These are phyloP conservation scores for Theileria orientalis DNA, from an alignment of 169 alveolate genomes.

Conservation along the genomic window DNA sequence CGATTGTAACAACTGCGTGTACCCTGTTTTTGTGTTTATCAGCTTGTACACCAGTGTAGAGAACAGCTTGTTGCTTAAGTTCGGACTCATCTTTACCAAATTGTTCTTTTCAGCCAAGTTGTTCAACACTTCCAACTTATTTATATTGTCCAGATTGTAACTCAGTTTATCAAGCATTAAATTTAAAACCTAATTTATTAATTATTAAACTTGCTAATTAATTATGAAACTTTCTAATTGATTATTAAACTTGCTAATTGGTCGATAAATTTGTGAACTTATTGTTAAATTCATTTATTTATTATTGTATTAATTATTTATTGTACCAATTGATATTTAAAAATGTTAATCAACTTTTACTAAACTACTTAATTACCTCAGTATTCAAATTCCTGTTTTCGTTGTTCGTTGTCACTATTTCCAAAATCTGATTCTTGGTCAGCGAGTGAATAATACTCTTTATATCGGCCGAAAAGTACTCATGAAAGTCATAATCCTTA, in stretches of 20 bases:
- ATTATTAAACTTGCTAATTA: too few species aligned
- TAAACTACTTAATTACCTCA: background rate
- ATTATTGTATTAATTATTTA: too few species aligned
- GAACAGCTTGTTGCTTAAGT: background rate
- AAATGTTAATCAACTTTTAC: too few species aligned
- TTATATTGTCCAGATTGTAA: background rate
- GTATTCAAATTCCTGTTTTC: background rate
- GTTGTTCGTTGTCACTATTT: background rate
- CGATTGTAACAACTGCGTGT: constrained; percentile 3
- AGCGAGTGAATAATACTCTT: background rate
- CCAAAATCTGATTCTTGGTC: background rate
- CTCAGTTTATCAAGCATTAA: background rate
- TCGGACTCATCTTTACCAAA: background rate
- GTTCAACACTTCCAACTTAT: background rate
- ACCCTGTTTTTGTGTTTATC: background rate
- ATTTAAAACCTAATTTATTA: background rate
- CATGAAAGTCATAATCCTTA: background rate
- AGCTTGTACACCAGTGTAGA: background rate
- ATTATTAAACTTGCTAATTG: too few species aligned
- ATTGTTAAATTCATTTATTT: too few species aligned
- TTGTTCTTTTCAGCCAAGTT: background rate
- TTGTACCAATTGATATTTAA: too few species aligned
- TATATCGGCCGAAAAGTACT: background rate
- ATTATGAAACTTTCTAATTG: background rate
- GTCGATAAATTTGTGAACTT: background rate